Conservation (phyloP, 768 basidiomycete genomes). For the Mycena alexandri region DNA sequence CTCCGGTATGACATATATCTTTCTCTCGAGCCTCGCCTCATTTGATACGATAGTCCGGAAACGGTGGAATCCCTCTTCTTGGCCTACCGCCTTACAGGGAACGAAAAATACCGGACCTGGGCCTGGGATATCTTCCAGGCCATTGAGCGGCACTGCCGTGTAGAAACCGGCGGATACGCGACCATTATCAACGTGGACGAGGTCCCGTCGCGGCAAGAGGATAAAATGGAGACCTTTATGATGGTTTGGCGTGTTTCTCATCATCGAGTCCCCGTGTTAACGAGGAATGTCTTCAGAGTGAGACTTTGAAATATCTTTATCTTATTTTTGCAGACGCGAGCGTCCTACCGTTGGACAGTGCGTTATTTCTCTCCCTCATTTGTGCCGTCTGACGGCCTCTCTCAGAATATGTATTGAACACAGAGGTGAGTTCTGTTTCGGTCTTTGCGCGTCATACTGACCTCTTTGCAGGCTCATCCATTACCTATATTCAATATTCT, state of each 20-base stretch:
- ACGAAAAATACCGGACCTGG: slow-evolving; percentile 81
- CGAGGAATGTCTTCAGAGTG: slow-evolving; percentile 64
- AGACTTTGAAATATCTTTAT: slow-evolving; percentile 93
- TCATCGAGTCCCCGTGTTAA: neutral
- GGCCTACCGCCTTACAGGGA: slow-evolving; percentile 91
- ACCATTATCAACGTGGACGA: slow-evolving; percentile 88
- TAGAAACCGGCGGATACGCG: slow-evolving; percentile 87
- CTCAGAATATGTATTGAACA: slow-evolving; percentile 39
- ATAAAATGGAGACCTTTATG: slow-evolving; percentile 97
- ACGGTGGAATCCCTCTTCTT: slow-evolving; percentile 95
- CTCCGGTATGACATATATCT: slow-evolving; percentile 67
- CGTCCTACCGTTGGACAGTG: slow-evolving; percentile 81
- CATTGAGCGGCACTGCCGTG: slow-evolving; percentile 85
- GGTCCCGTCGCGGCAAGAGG: slow-evolving; percentile 74
- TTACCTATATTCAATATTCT: slow-evolving; percentile 37
- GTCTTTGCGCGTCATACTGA: slow-evolving; percentile 6
- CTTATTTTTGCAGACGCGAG: slow-evolving; percentile 83
- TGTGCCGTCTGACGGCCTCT: neutral
- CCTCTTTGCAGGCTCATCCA: slow-evolving; percentile 34
- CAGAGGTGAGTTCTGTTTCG: slow-evolving; percentile 22
- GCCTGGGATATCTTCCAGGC: slow-evolving; percentile 94
- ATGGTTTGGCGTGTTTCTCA: slow-evolving; percentile 64
- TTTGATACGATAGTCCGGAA: slow-evolving; percentile 72
- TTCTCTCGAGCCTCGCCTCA: slow-evolving; percentile 1
- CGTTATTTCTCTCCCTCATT: slow-evolving; percentile 46